phyloP scores from a whole-genome alignment of 306 rosid genomes.

The Acacia crassicarpa region DNA sequence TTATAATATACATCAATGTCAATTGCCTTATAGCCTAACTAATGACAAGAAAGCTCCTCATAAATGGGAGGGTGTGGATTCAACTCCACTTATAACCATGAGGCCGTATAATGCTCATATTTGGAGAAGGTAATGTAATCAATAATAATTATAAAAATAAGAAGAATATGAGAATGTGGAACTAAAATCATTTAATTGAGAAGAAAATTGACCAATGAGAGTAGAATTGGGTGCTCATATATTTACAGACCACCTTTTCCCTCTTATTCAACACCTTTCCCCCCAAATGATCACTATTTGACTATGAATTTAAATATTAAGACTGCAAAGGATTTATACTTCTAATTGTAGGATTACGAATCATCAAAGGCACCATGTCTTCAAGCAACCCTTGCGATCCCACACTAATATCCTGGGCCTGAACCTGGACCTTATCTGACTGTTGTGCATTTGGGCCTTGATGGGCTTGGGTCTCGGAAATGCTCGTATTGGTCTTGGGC shows the following conservation, averaged over 20 bases:
- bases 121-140: not conserved
- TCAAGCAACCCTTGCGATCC: constrained; percentile 80
- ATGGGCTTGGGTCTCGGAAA: constrained; percentile 7
- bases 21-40: no score
- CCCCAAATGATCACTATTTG: not conserved
- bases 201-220: not conserved
- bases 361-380: constrained; percentile 82
- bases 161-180: constrained; percentile 52
- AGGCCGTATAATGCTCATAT: not conserved
- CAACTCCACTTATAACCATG: no score
- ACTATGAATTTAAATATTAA: not conserved
- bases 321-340: not conserved
- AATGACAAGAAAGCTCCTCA: no score
- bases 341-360: constrained; percentile 61
- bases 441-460: constrained; percentile 19
- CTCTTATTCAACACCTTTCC: not conserved
- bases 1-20: no score
- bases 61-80: no score
- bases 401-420: constrained; percentile 32
- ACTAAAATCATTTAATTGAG: not conserved
- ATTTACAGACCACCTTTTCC: not conserved
- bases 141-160: constrained; percentile 15
- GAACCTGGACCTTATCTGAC: not conserved
- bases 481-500: constrained; percentile 38
- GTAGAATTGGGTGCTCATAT: not conserved